Conservation (phyloP, 345 rosid species). For the Moringa oleifera region DNA sequence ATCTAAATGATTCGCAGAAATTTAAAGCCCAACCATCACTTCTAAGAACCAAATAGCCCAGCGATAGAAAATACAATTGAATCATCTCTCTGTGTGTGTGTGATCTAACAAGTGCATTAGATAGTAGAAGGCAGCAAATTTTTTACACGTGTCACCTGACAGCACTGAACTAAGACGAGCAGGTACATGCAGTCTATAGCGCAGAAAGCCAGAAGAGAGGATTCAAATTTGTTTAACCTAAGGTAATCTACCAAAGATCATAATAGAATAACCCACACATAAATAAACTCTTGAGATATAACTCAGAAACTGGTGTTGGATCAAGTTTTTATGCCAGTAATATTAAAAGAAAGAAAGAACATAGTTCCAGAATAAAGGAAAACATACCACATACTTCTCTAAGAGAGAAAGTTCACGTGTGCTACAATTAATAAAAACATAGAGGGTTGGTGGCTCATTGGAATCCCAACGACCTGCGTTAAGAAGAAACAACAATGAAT, state of each 20-base stretch:
- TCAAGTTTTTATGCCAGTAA: slow-evolving; percentile 8
- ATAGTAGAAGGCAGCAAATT: no score
- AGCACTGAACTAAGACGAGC: no score
- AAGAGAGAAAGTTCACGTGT: slow-evolving; percentile 77
- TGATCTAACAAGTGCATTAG: background rate
- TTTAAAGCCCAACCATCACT: background rate
- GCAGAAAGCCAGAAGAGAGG: background rate
- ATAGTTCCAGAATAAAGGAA: slow-evolving; percentile 9
- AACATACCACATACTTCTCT: slow-evolving; percentile 89
- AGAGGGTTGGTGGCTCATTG: slow-evolving; percentile 72
- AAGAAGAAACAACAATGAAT: background rate
- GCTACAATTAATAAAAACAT: slow-evolving; percentile 80
- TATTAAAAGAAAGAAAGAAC: slow-evolving; percentile 3
- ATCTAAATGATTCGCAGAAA: no score
- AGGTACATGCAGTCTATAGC: background rate
- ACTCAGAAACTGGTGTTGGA: background rate
- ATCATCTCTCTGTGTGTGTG: background rate
- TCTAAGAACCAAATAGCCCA: background rate
- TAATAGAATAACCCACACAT: background rate
- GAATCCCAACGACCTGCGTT: slow-evolving; percentile 73
- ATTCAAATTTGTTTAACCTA: background rate
- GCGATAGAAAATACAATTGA: background rate
- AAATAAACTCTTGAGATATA: no score
- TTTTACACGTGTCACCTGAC: no score
- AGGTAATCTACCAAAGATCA: no score